A percentile compares a stretch with the other conserved stretches of the same genome.
Evolutionary conservation across 805 yeast species (phyloP).

Genomic region (Candida vartiovaarae): DNA sequence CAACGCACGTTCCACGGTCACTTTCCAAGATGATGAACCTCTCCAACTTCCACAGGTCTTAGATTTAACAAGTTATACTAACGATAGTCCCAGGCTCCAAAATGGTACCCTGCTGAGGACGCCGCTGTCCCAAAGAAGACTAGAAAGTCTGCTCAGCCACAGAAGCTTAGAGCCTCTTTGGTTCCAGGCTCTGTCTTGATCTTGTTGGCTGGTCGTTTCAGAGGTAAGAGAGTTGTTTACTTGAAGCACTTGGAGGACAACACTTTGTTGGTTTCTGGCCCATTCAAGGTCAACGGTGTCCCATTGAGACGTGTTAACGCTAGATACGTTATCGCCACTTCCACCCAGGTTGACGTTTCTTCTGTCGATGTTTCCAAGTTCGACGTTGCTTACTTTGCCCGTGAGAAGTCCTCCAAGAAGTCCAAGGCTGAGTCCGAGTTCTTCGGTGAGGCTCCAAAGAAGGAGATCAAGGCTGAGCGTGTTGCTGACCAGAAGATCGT

Average conservation of each 20-base stretch:
- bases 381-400: conserved; percentile 93
- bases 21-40: too few species aligned
- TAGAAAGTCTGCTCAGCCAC: conserved; percentile 90
- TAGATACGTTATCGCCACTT: conserved; percentile 98
- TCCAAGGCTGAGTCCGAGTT: conserved; percentile 89
- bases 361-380: conserved; percentile 84
- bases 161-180: conserved; percentile 89
- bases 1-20: too few species aligned
- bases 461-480: conserved; percentile 90
- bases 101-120: conserved; percentile 93
- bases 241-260: conserved; percentile 96
- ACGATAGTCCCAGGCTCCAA: conserved; percentile 48
- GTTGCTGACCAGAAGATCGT: conserved; percentile 94
- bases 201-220: conserved; percentile 97
- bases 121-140: conserved; percentile 80
- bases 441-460: conserved; percentile 70
- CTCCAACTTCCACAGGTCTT: background rate
- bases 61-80: background rate
- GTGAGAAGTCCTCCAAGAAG: conserved; percentile 81
- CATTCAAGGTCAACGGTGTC: conserved; percentile 99
- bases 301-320: conserved; percentile 99
- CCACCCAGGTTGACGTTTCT: conserved; percentile 79
- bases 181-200: conserved; percentile 98
- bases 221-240: conserved; percentile 99
- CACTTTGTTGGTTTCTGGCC: conserved; percentile 96